Percentiles rank a stretch among this genome's conserved stretches.
These are phyloP conservation scores for Phyllachora maydis DNA, from an alignment of 2,329 filamentous ascomycete genomes.

Conservation along the genomic window DNA sequence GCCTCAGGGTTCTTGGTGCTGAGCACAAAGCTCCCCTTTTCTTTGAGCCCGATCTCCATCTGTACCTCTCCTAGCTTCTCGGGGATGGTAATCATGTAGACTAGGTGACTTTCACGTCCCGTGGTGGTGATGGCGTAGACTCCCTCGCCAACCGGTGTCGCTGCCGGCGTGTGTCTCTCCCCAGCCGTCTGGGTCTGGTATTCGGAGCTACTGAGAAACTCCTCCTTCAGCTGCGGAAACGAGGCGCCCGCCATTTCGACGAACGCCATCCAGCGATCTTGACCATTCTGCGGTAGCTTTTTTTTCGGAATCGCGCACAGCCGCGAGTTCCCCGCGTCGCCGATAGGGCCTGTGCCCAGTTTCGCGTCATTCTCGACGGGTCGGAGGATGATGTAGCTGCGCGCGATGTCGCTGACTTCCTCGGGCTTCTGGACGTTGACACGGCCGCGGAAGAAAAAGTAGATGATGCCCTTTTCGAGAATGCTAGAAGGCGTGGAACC, in stretches of 20 bases:
- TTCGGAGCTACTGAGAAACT: slow-evolving; percentile 43
- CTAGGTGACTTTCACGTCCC: slow-evolving; percentile 52
- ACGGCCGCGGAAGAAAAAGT: slow-evolving; percentile 72
- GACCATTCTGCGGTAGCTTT: slow-evolving; percentile 45
- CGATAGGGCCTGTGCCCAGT: slow-evolving; percentile 28
- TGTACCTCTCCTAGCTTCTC: slow-evolving; percentile 50
- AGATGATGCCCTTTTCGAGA: slow-evolving; percentile 74
- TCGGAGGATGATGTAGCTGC: slow-evolving; percentile 61
- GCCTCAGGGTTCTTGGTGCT: slow-evolving; percentile 63
- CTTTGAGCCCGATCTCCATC: slow-evolving; percentile 47
- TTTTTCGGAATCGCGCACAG: slow-evolving; percentile 73
- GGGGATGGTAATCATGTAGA: slow-evolving; percentile 61
- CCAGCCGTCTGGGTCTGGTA: slow-evolving; percentile 63
- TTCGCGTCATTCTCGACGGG: slow-evolving; percentile 52
- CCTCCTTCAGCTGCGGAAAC: slow-evolving; percentile 49
- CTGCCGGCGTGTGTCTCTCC: slow-evolving; percentile 44
- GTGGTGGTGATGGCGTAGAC: slow-evolving; percentile 66
- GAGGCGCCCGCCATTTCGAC: slow-evolving; percentile 53
- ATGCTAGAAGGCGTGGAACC: slow-evolving; percentile 26
- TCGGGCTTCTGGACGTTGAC: slow-evolving; percentile 53
- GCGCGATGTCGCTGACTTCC: slow-evolving; percentile 49
- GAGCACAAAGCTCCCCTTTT: slow-evolving; percentile 57
- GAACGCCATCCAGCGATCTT: slow-evolving; percentile 61
- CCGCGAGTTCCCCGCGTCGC: slow-evolving; percentile 38
- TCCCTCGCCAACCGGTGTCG: slow-evolving; percentile 62